Evolutionary conservation across 2,329 filamentous ascomycete genomes (phyloP), one percentile per base, ranked within the genome.

Genomic region (Teratosphaeria nubilosa): DNA sequence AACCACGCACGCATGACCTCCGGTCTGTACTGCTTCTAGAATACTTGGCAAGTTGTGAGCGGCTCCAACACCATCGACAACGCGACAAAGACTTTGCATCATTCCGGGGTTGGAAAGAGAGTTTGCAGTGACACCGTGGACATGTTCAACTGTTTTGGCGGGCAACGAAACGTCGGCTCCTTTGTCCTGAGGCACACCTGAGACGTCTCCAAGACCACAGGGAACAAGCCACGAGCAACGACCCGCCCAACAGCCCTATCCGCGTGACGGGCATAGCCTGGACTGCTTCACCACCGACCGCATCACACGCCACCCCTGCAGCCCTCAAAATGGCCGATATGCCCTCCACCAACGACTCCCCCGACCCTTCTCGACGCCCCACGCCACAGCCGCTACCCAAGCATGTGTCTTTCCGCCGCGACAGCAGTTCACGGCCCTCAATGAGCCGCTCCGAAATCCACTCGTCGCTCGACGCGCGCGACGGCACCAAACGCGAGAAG

Each of bases 391-490:
- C 60, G n/a, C 57, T 60, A 11, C 51, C 62, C 14, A 63, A 61
- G 57, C 60, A 64, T 58, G 62, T 65, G 14, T 60, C 62, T 20
- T 62, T 62, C 53, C 56, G 57, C 20, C 57, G 57, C 54, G 60
- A 63, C 41, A 59, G 58, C n/a, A 48, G 9, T 16, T 20, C 41
- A 6, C 54, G 51, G 30, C 59, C 62, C 20, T 59, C 51, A 11
- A 56, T 59, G 52, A 54, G 60, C 54, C 53, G 56, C 30, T 24
- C 41, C 41, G 41, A 48, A 22, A 22, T 22, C 41, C 16, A 48
- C 16, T 22, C 41, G 3, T 48, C 41, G 20, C 41, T 16, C 25
- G 20, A 37, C 53, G 30, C 57, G 25, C 55, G 37, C 4, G 56
- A 54, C 34, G 51, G 57, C 50, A 55, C 57, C 51, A 34, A 45